These are phyloP conservation scores for Iris macrosiphon DNA, from an alignment of 106 monocot genomes.

Conservation along the genomic window DNA sequence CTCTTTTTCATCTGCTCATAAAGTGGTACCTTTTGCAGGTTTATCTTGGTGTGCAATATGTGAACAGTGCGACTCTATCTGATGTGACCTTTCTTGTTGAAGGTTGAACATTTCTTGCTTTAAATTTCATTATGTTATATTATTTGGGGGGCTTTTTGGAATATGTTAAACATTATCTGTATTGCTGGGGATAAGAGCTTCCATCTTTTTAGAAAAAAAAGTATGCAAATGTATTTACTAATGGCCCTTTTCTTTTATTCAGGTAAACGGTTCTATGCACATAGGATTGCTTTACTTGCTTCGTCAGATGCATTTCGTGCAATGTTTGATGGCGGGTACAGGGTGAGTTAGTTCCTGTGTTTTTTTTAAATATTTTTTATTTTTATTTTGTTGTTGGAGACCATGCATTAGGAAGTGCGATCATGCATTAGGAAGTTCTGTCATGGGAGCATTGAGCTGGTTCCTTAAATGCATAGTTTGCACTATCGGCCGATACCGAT, in stretches of 20 bases:
- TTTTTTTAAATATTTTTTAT: background rate
- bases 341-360: constrained; percentile 33
- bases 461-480: too few species aligned
- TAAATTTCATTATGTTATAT: too few species aligned
- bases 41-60: constrained; percentile 89
- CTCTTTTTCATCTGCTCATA: too few species aligned
- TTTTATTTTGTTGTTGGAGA: too few species aligned
- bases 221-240: background rate
- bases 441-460: too few species aligned
- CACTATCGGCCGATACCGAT: too few species aligned
- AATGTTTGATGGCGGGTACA: constrained; percentile 98
- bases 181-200: too few species aligned
- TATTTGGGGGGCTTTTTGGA: too few species aligned
- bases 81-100: constrained; percentile 96
- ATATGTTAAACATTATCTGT: too few species aligned
- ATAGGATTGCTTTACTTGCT: constrained; percentile 89
- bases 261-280: constrained; percentile 91
- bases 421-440: too few species aligned
- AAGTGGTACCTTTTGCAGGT: constrained; percentile 71
- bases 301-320: constrained; percentile 95
- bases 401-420: too few species aligned
- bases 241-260: constrained; percentile 11
- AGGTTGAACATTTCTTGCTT: constrained; percentile 35
- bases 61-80: constrained; percentile 72
- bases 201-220: too few species aligned